These are phyloP conservation scores for Lycium barbarum DNA, from an alignment of 257 asterid genomes.

Conservation along the genomic window DNA sequence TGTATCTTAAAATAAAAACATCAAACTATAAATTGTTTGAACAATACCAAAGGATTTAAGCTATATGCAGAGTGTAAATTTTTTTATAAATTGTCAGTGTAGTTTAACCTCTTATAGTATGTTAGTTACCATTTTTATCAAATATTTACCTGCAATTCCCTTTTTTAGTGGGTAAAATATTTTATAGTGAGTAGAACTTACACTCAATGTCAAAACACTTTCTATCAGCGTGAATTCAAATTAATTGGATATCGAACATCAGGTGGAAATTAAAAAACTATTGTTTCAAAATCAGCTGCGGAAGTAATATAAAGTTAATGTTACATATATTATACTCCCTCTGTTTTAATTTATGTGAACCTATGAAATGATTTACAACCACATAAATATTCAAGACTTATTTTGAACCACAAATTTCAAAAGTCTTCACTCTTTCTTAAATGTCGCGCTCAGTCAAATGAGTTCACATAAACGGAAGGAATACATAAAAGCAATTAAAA, in stretches of 20 bases:
- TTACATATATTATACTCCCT: too few species aligned
- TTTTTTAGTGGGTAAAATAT: too few species aligned
- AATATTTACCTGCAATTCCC: neutral
- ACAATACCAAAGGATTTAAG: neutral
- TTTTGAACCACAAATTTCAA: too few species aligned
- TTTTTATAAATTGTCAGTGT: neutral
- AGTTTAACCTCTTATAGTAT: neutral
- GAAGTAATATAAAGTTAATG: neutral
- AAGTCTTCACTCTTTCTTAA: too few species aligned
- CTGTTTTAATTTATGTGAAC: too few species aligned
- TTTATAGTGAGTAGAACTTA: too few species aligned
- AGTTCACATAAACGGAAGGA: too few species aligned
- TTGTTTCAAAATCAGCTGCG: neutral
- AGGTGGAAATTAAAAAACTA: neutral
- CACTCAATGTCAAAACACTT: neutral
- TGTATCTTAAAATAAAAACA: neutral
- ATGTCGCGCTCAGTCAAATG: too few species aligned
- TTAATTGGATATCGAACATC: neutral
- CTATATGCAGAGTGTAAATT: neutral
- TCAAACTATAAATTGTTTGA: neutral
- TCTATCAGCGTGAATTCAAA: neutral
- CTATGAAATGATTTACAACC: too few species aligned
- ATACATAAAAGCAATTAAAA: neutral
- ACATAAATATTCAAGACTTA: too few species aligned
- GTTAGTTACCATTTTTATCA: conserved; percentile 4